Percentiles rank a stretch among this genome's conserved stretches.
Evolutionary conservation across 768 basidiomycete genomes (phyloP).

Genomic region (Mycena rebaudengoi): DNA sequence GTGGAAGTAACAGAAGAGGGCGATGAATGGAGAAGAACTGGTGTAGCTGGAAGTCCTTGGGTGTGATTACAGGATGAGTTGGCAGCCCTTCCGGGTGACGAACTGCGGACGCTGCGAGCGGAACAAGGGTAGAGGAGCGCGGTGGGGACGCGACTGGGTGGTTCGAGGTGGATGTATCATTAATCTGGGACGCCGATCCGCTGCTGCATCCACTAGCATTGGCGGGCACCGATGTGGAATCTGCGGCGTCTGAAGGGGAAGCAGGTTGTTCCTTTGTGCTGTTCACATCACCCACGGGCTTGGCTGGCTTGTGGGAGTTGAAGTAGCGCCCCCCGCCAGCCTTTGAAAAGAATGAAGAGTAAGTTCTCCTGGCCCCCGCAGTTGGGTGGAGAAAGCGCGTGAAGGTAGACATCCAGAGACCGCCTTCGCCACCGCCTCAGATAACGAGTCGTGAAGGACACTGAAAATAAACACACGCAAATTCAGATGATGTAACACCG

Average conservation of each 20-base stretch:
- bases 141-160: slow-evolving; percentile 28
- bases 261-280: slow-evolving; percentile 37
- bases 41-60: slow-evolving; percentile 81
- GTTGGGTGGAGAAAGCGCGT: slow-evolving; percentile 56
- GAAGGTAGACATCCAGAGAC: slow-evolving; percentile 56
- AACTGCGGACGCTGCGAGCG: slow-evolving; percentile 16
- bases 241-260: slow-evolving; percentile 29
- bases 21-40: slow-evolving; percentile 88
- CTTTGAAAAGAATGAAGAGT: slow-evolving; percentile 85
- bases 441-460: not conserved
- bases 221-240: slow-evolving; percentile 4
- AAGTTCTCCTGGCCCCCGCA: slow-evolving; percentile 62
- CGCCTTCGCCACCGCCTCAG: not conserved
- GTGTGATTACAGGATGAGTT: slow-evolving; percentile 63
- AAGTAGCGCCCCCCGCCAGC: slow-evolving; percentile 79
- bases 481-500: no score
- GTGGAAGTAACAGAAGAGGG: slow-evolving; percentile 74
- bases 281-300: slow-evolving; percentile 49
- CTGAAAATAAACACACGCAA: slow-evolving; percentile 1
- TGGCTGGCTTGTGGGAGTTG: slow-evolving; percentile 75
- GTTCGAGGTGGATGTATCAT: not conserved
- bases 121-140: slow-evolving; percentile 14
- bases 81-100: slow-evolving; percentile 24
- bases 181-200: slow-evolving; percentile 6
- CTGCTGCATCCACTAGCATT: slow-evolving; percentile 3